Base-by-base conservation (phyloP, 371 early-diverging fungal genomes). In the Funneliformis caledonium region DNA sequence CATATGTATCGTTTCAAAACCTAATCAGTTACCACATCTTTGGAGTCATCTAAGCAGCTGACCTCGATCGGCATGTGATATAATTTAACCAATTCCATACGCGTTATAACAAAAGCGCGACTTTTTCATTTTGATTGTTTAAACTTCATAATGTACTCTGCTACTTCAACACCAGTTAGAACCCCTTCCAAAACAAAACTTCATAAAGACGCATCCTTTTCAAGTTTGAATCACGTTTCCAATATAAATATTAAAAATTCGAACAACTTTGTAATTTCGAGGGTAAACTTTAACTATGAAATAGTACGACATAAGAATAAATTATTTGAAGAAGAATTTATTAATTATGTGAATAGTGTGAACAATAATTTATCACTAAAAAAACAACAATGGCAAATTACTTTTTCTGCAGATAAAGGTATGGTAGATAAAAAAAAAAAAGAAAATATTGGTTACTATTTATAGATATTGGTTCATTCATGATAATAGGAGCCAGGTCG, bases 301-400 rank as follows among this genome's bases (percentile, higher is more conserved):
- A 45, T 9, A 45, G 12, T 69, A 22, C 42, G 45, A 43, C 43
- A 69, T n/a, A 69, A 69, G 22, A 37, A 43, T 43, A 43, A 69
- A 16, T 69, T 43, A 43, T 69, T 69, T 47, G 70, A 69, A 70
- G 70, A 70, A 0, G 45, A 43, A 47, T 43, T 43, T 70, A 37
- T 14, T 22, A 42, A 22, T 48, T 70, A 70, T 45, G 22, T 42
- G 4, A 45, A 70, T 70, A 70, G 12, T 70, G 26, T 22, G 8
- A 70, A 47, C 22, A n/a, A 47, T 43, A 70, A 10, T 48, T 70
- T 70, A 9, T n/a, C 47, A 19, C 2, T 70, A 70, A 70, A 70
- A 45, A 70, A 70, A 70, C 70, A 70, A 70, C 70, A 70, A 22
- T 70, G 70, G 70, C 70, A 70, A 70, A 70, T n/a, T 70, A 70